These are phyloP conservation scores for Ganoderma lucidum DNA, from an alignment of 1,284 basidiomycete genomes.

Conservation along the genomic window DNA sequence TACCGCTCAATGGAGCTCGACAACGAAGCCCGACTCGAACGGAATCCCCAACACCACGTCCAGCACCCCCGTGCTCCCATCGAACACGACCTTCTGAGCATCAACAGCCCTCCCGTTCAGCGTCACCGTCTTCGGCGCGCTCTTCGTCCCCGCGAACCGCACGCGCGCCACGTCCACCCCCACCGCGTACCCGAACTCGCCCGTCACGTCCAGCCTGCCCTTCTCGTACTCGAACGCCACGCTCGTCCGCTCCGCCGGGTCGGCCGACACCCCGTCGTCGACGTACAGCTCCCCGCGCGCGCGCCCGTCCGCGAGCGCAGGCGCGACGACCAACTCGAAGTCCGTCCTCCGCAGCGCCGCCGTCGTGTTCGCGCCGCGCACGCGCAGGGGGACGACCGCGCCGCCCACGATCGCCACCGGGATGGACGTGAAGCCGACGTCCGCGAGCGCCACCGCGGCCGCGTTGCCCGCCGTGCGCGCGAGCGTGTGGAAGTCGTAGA, in stretches of 20 bases:
- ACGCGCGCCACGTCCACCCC: conserved; percentile 56
- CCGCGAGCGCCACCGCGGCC: conserved; percentile 50
- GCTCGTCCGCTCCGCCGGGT: conserved; percentile 50
- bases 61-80: conserved; percentile 49
- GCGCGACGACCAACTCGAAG: conserved; percentile 71
- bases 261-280: conserved; percentile 69
- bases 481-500: conserved; percentile 69
- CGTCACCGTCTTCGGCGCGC: conserved; percentile 44
- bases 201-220: conserved; percentile 53
- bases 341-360: conserved; percentile 58
- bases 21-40: conserved; percentile 47
- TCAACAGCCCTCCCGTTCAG: conserved; percentile 43
- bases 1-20: conserved; percentile 34
- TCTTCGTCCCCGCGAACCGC: conserved; percentile 51
- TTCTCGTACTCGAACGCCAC: conserved; percentile 54
- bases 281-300: conserved; percentile 64
- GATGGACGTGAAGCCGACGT: conserved; percentile 64
- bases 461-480: conserved; percentile 53
- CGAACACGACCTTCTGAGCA: conserved; percentile 39
- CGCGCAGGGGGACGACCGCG: conserved; percentile 62
- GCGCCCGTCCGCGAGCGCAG: conserved; percentile 49
- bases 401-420: conserved; percentile 71
- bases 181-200: conserved; percentile 56
- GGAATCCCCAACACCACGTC: conserved; percentile 48
- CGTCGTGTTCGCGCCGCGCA: conserved; percentile 65